Evolutionary conservation across 2,329 filamentous ascomycete species (phyloP), one percentile per base, ranked within the genome.

Genomic region (Colletotrichum zoysiae): DNA sequence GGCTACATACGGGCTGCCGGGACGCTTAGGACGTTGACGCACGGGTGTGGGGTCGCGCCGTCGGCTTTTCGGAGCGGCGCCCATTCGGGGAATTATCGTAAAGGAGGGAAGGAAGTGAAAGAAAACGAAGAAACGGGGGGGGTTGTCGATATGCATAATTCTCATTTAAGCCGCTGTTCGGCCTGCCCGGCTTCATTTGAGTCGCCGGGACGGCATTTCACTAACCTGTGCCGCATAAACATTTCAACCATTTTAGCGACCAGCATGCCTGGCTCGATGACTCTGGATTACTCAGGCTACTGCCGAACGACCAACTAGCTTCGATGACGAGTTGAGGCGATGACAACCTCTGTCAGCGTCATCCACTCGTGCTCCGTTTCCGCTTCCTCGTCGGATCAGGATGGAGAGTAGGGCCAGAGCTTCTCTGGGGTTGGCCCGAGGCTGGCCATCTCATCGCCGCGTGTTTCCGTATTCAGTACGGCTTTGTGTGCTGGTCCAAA

Each of bases 11-110:
- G 44, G 58, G 30, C 5, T 64, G 65, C 59, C 65, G 69, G 53
- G n/a, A 38, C 55, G 59, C 51, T 65, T 42, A 68, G n/a, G 33
- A 57, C 20, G 38, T 30, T 51, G 65, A 64, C 51, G 46, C 53
- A 69, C 65, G 51, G 50, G 35, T 57, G 69, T 30, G 46, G 59
- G 33, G 42, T 50, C 30, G 35, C 46, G 44, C 48, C 38, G 53
- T 71, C 65, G 64, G 62, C 35, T 30, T 6, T 58, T 58, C 69
- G 69, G 69, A 65, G 53, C 59, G 69, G 69, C 46, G 35, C 65
- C 59, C 44, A 40, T 55, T 71, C 55, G 65, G 65, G 23, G 6
- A 53, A 53, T 46, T n/a, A 3, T 35, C 14, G 44, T 12, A 38
- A 23, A 56, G 35, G n/a, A 12, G n/a, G n/a, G 9, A 57, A 57